Evolutionary conservation across 345 rosid species (phyloP), one percentile per base, ranked within the genome.

Genomic region (Euphorbia pulcherrima): DNA sequence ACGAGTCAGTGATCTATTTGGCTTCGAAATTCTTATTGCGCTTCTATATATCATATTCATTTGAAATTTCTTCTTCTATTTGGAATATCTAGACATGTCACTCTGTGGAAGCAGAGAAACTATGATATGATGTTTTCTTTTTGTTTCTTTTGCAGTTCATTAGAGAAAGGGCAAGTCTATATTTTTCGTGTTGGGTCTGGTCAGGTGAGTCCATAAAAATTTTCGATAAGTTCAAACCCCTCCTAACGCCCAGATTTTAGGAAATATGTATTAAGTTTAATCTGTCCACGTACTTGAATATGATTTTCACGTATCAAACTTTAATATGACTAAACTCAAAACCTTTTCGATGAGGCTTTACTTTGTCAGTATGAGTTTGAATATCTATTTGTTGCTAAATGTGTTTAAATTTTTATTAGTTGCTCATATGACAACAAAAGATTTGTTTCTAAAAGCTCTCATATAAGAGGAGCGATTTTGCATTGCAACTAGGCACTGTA

Each of bases 181-280:
- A 80, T 94, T 46, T 94, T 91, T 68, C 97, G 95, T 0, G 96
- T 89, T 52, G 99, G 99, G 28, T 85, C 97, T 26, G 96, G 92
- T 35, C 99, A 91, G 95, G 98, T 90, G 77, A 68, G 66, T 71
- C 8, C 52, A 44, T 17, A 28, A 10, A 21, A 16, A 41, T 20
- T 55, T 60, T 11, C 2, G 1, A 10, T 51, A 50, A 63, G 33
- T 54, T 57, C 51, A 24, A 18, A 59, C 5, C n/a, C 28, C 12
- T 10, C 16, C 23, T 7, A 35, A 28, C 46, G 11, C 18, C 11
- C 14, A 39, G 39, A 60, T 39, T 1, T 11, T 52, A 9, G 35
- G 0, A 8, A 6, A 27, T 9, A 57, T 27, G 28, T 62, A 12
- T 8, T 13, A 5, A 30, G n/a, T 27, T 51, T 17, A 8, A 16